Conservation (phyloP, 163 green algal genomes). For the Scenedesmus sp. region DNA sequence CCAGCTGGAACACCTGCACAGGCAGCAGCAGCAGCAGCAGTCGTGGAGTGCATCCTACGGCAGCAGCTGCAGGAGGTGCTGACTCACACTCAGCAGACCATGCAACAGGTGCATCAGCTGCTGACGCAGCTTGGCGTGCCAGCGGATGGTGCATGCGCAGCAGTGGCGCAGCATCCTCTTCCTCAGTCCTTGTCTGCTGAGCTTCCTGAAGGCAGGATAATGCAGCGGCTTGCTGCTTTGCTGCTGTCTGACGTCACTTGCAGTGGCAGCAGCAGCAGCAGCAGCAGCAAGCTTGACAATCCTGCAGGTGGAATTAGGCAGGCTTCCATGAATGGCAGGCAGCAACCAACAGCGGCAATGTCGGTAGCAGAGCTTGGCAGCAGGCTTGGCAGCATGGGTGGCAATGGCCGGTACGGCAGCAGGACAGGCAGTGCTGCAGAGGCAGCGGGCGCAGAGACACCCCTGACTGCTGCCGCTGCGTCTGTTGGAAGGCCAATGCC, state of each 20-base stretch:
- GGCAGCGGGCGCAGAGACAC: neutral
- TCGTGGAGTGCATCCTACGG: conserved; percentile 4
- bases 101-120: conserved; percentile 37
- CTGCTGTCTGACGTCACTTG: neutral
- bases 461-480: conserved; percentile 23
- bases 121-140: neutral
- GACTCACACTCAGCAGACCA: neutral
- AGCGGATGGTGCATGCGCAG: neutral
- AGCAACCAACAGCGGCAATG: neutral
- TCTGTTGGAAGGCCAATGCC: neutral
- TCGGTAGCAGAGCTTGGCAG: conserved; percentile 1
- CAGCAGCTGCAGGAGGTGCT: conserved; percentile 25
- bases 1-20: neutral
- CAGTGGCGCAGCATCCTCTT: too few relatives aligned
- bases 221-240: neutral
- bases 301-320: neutral
- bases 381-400: neutral
- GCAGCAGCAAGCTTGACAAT: neutral
- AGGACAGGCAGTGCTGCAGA: neutral
- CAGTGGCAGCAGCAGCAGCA: neutral
- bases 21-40: neutral
- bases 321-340: neutral
- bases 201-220: neutral
- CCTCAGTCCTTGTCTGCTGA: too few relatives aligned
- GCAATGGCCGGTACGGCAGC: neutral